Evolutionary conservation across 306 rosid genomes (phyloP).

Genomic region (Vachellia pachyceras): DNA sequence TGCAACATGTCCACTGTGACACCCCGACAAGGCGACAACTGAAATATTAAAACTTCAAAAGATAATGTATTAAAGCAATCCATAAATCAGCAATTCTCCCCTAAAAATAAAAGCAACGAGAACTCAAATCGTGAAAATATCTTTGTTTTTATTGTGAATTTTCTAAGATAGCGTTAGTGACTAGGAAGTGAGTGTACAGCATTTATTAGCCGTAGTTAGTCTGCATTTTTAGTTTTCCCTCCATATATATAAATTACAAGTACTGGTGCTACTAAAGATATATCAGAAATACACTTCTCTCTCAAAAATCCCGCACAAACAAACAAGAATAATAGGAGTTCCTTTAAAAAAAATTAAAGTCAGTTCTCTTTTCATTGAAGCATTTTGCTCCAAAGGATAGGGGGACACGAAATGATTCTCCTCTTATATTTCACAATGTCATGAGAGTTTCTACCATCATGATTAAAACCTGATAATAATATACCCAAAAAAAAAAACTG

Average conservation of each 20-base stretch:
- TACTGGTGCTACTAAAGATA: too few relatives aligned
- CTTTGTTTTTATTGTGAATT: not conserved
- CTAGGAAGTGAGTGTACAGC: not conserved
- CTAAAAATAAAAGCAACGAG: not conserved
- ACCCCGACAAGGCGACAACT: not conserved
- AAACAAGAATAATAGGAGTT: not conserved
- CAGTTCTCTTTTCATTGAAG: not conserved
- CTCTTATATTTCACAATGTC: not conserved
- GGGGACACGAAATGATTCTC: not conserved
- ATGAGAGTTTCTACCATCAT: not conserved
- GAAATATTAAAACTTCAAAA: not conserved
- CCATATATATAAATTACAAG: too few relatives aligned
- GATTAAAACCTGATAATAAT: not conserved
- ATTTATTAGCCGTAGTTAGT: not conserved
- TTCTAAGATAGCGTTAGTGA: not conserved
- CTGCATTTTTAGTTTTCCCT: too few relatives aligned
- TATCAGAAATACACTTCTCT: too few relatives aligned
- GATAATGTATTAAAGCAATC: constrained; percentile 7
- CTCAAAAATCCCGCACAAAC: too few relatives aligned
- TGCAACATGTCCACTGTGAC: constrained; percentile 13
- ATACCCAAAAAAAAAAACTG: too few relatives aligned
- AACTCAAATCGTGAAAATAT: not conserved
- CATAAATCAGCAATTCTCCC: not conserved
- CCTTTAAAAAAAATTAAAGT: too few relatives aligned
- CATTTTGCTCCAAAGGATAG: too few relatives aligned